Percentiles rank a stretch among this genome's conserved stretches.
phyloP scores from a whole-genome alignment of 805 yeast genomes.

The Candida sakaeoensis region DNA sequence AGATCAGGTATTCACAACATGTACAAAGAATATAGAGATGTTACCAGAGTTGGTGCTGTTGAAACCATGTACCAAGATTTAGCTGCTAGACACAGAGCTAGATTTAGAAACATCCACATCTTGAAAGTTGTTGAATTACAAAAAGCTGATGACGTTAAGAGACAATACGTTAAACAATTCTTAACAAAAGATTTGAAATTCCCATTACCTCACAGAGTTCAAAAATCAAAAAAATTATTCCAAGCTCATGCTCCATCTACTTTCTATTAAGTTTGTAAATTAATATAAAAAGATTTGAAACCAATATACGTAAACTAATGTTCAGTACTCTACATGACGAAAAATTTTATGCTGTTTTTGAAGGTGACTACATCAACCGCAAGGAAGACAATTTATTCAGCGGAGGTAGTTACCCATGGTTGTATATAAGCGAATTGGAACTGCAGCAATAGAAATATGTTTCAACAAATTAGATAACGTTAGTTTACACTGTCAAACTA shows the following conservation, averaged over 20 bases:
- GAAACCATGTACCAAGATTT: slow-evolving; percentile 98
- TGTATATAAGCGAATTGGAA: too few relatives aligned
- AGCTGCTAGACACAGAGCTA: slow-evolving; percentile 99
- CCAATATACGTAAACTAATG: slow-evolving; percentile 5
- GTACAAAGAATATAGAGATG: slow-evolving; percentile 99
- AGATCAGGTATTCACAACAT: slow-evolving; percentile 99
- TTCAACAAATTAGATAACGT: too few relatives aligned
- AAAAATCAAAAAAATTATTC: slow-evolving; percentile 83
- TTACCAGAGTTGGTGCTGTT: slow-evolving; percentile 98
- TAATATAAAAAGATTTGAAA: slow-evolving; percentile 1
- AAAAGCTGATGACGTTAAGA: slow-evolving; percentile 96
- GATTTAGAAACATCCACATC: slow-evolving; percentile 99
- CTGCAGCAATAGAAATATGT: too few relatives aligned
- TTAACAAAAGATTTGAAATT: slow-evolving; percentile 91
- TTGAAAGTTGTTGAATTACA: slow-evolving; percentile 98
- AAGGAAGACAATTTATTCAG: too few relatives aligned
- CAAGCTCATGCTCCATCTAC: slow-evolving; percentile 95
- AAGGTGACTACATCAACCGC: too few relatives aligned
- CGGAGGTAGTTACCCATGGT: too few relatives aligned
- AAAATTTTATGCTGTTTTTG: too few relatives aligned
- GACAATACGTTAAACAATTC: slow-evolving; percentile 98
- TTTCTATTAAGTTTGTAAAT: slow-evolving; percentile 67
- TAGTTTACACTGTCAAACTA: too few relatives aligned
- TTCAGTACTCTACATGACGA: neutral
- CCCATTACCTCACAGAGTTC: slow-evolving; percentile 99